phyloP scores from a whole-genome alignment of 352 stramenopile genomes.

The Pythium volutum region DNA sequence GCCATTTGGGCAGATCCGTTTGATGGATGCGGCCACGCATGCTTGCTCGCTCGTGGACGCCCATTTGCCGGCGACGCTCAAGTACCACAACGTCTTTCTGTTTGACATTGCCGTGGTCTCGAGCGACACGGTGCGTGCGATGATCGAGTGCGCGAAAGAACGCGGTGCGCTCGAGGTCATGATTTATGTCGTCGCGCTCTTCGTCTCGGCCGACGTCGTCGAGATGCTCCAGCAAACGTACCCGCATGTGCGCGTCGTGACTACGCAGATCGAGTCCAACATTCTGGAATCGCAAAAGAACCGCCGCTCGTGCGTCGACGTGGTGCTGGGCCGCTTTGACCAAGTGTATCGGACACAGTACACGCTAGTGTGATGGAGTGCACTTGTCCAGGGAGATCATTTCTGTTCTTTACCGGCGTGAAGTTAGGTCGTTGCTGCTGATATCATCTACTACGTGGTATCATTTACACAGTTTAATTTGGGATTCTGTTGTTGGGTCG shows the following conservation, averaged over 20 bases:
- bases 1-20: slow-evolving; percentile 14
- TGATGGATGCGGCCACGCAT: not conserved
- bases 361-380: slow-evolving; percentile 11
- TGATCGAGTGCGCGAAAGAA: slow-evolving; percentile 35
- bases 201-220: slow-evolving; percentile 36
- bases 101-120: slow-evolving; percentile 41
- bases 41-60: slow-evolving; percentile 6
- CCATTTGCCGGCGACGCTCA: slow-evolving; percentile 31
- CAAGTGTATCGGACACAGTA: slow-evolving; percentile 28
- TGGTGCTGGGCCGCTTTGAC: slow-evolving; percentile 24
- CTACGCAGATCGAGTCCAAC: slow-evolving; percentile 24
- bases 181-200: slow-evolving; percentile 46
- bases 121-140: slow-evolving; percentile 28
- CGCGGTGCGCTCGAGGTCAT: slow-evolving; percentile 46
- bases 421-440: too few relatives aligned
- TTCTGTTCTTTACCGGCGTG: not conserved
- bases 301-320: slow-evolving; percentile 22
- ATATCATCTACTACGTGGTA: too few relatives aligned
- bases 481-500: too few relatives aligned
- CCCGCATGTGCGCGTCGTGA: slow-evolving; percentile 33
- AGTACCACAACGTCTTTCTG: slow-evolving; percentile 59
- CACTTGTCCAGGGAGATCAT: too few relatives aligned
- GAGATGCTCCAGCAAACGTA: slow-evolving; percentile 32
- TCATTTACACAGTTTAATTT: too few relatives aligned
- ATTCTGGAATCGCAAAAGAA: slow-evolving; percentile 18